Conservation (phyloP, 2,329 filamentous ascomycete species). For the Sporothrix humicola region DNA sequence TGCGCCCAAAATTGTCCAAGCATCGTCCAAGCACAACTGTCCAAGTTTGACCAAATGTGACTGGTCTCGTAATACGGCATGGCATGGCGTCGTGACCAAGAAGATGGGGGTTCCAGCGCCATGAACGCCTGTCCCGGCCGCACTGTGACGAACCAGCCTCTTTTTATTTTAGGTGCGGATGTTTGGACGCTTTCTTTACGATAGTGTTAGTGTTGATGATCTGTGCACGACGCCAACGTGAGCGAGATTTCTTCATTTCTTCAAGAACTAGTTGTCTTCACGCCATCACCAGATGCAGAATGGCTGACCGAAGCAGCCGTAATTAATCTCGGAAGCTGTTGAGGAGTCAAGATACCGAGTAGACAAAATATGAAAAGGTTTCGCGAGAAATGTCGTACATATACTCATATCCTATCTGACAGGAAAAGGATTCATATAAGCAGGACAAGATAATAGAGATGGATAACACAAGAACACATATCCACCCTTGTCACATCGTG, state of each 20-base stretch:
- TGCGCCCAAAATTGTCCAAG: too few relatives aligned
- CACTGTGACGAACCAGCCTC: neutral
- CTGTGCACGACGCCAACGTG: neutral
- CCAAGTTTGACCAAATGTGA: neutral
- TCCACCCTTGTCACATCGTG: neutral
- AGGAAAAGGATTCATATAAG: too few relatives aligned
- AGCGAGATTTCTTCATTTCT: neutral
- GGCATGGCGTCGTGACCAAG: neutral
- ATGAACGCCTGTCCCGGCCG: constrained; percentile 16
- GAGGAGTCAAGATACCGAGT: neutral
- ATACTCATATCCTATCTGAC: too few relatives aligned
- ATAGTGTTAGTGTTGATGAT: neutral
- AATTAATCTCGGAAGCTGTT: neutral
- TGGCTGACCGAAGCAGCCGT: neutral
- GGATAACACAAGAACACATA: neutral
- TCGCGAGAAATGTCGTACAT: too few relatives aligned
- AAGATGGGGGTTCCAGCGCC: constrained; percentile 8
- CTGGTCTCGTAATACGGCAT: constrained; percentile 9
- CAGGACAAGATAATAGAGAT: neutral
- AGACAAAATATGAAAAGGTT: neutral
- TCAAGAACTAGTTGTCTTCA: neutral
- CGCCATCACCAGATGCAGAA: constrained; percentile 11
- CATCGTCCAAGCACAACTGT: too few relatives aligned
- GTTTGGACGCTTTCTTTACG: neutral
- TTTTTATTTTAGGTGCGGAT: neutral